These are phyloP conservation scores for Rhododendron ovatum DNA, from an alignment of 148 eudicot species.

Conservation along the genomic window DNA sequence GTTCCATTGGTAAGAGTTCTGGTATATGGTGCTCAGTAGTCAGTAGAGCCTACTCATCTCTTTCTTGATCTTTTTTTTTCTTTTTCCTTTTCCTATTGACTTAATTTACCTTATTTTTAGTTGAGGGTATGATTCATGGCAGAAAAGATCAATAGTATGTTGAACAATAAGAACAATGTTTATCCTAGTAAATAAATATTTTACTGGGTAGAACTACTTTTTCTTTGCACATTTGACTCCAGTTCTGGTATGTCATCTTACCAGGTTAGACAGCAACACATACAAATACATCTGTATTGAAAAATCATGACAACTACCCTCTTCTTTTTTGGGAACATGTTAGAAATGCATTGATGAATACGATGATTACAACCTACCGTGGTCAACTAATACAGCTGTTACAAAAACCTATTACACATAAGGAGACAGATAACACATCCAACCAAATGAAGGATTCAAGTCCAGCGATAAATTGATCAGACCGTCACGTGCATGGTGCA, in stretches of 20 bases:
- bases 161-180: neutral
- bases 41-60: neutral
- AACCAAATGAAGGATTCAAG: too few species aligned
- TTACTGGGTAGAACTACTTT: neutral
- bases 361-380: too few species aligned
- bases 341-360: too few species aligned
- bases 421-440: too few species aligned
- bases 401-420: too few species aligned
- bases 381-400: too few species aligned
- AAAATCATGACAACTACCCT: neutral
- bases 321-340: neutral
- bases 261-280: neutral
- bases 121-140: neutral
- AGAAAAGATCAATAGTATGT: neutral
- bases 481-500: neutral
- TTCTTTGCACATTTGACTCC: neutral
- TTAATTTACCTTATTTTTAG: too few species aligned
- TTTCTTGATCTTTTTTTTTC: neutral
- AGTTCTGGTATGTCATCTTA: neutral
- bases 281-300: neutral
- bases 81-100: neutral
- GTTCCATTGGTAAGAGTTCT: conserved; percentile 24
- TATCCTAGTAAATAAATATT: neutral
- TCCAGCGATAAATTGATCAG: too few species aligned
- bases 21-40: conserved; percentile 22